A percentile compares a stretch with the other conserved stretches of the same genome.
Evolutionary conservation across 345 rosid species (phyloP).

Genomic region (Arabidopsis suecica): DNA sequence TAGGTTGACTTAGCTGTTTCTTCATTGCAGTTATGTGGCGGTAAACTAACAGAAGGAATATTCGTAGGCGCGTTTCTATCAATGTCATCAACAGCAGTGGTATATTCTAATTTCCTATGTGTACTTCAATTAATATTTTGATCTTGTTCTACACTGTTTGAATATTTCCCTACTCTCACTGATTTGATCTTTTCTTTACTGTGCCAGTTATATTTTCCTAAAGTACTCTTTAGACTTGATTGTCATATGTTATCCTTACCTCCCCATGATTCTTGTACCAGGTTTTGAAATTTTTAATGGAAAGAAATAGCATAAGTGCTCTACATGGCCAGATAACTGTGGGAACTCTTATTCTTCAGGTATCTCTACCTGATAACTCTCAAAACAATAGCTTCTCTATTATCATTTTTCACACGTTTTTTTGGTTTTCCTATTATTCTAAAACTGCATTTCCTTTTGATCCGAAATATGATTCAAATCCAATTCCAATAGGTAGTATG

Average conservation of each 20-base stretch:
- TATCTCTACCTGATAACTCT: conserved; percentile 35
- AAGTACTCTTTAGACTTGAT: conserved; percentile 24
- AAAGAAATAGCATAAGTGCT: conserved; percentile 74
- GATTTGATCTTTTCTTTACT: background rate
- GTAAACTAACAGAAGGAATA: conserved; percentile 86
- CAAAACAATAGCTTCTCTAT: conserved; percentile 2
- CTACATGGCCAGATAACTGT: conserved; percentile 90
- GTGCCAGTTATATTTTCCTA: conserved; percentile 13
- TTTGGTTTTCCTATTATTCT: background rate
- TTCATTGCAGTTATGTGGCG: conserved; percentile 83
- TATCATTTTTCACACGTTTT: background rate
- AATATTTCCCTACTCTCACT: background rate
- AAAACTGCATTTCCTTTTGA: background rate
- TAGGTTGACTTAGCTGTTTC: conserved; percentile 42
- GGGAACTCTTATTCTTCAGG: conserved; percentile 94
- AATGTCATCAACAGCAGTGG: conserved; percentile 98
- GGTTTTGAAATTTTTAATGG: conserved; percentile 93
- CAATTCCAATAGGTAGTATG: background rate
- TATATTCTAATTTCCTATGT: conserved; percentile 44
- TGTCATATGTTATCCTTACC: conserved; percentile 22
- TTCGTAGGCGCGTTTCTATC: conserved; percentile 91
- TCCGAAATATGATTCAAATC: no score
- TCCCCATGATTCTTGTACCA: conserved; percentile 40
- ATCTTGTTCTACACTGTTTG: conserved; percentile 9
- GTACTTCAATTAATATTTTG: conserved; percentile 13